These are phyloP conservation scores for Claviceps fusiformis DNA, from an alignment of 2,329 filamentous ascomycete genomes.

Conservation along the genomic window DNA sequence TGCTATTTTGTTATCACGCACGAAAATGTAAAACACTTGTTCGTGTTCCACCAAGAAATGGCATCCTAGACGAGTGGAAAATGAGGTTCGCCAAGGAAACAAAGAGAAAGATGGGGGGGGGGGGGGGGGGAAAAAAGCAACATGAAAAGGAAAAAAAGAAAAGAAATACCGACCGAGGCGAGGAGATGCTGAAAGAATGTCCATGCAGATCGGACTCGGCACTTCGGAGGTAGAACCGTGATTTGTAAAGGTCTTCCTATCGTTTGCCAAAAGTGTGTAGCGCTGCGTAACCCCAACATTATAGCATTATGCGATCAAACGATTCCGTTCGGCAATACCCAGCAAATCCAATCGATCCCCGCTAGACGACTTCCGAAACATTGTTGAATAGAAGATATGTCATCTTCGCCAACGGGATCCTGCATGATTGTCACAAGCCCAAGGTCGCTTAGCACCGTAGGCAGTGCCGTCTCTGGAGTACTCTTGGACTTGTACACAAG, in stretches of 20 bases:
- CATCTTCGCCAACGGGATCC: not conserved
- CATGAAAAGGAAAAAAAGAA: not conserved
- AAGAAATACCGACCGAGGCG: no score
- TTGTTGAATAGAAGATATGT: not conserved
- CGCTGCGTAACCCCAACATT: not conserved
- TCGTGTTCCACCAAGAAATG: no score
- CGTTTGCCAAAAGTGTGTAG: not conserved
- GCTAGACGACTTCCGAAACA: not conserved
- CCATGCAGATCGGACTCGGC: not conserved
- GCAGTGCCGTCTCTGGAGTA: not conserved
- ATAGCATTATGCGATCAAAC: not conserved
- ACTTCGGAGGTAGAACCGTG: not conserved
- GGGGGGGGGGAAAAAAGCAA: not conserved
- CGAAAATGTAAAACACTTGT: no score
- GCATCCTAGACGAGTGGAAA: not conserved
- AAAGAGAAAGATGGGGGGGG: no score
- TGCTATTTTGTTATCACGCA: not conserved
- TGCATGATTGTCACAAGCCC: not conserved
- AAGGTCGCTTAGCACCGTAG: not conserved
- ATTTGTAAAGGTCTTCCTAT: not conserved
- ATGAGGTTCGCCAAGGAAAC: not conserved
- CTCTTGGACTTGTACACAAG: not conserved
- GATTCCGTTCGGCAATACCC: not conserved
- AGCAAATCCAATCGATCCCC: not conserved
- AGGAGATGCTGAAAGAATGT: no score